Evolutionary conservation across 257 asterid species (phyloP).

Genomic region (Forsythia viridissima): DNA sequence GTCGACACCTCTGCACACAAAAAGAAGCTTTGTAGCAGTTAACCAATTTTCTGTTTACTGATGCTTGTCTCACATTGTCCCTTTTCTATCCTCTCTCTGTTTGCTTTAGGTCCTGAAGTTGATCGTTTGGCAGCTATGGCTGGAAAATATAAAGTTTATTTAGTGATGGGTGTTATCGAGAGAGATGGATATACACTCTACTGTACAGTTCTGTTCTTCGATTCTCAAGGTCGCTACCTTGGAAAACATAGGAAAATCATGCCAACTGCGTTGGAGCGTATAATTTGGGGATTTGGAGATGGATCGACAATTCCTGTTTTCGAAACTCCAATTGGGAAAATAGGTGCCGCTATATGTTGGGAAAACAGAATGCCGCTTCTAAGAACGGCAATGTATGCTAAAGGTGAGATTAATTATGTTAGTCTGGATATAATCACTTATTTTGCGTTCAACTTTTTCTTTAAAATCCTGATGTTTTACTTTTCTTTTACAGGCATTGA

Average conservation of each 20-base stretch:
- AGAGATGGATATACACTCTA: constrained; percentile 91
- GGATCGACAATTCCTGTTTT: constrained; percentile 95
- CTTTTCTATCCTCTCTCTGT: background rate
- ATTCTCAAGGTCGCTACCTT: constrained; percentile 75
- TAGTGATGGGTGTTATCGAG: constrained; percentile 92
- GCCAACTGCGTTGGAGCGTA: constrained; percentile 92
- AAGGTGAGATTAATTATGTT: constrained; percentile 49
- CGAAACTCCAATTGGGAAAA: constrained; percentile 88
- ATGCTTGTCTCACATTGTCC: constrained; percentile 3
- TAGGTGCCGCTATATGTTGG: constrained; percentile 99
- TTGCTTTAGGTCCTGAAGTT: constrained; percentile 81
- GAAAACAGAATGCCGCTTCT: constrained; percentile 96
- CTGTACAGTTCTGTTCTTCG: constrained; percentile 83
- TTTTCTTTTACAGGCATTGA: constrained; percentile 59
- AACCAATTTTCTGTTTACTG: background rate
- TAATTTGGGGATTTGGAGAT: constrained; percentile 97
- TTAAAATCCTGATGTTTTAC: constrained; percentile 13
- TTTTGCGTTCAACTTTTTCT: constrained; percentile 2
- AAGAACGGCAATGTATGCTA: constrained; percentile 92
- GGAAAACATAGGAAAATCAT: constrained; percentile 94
- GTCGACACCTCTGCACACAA: background rate
- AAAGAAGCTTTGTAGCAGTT: too few species aligned
- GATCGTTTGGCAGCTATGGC: constrained; percentile 96
- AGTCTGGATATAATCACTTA: background rate
- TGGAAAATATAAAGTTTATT: constrained; percentile 79